phyloP scores from a whole-genome alignment of 495 filamentous ascomycete genomes.

The Lepidopterella palustris region DNA sequence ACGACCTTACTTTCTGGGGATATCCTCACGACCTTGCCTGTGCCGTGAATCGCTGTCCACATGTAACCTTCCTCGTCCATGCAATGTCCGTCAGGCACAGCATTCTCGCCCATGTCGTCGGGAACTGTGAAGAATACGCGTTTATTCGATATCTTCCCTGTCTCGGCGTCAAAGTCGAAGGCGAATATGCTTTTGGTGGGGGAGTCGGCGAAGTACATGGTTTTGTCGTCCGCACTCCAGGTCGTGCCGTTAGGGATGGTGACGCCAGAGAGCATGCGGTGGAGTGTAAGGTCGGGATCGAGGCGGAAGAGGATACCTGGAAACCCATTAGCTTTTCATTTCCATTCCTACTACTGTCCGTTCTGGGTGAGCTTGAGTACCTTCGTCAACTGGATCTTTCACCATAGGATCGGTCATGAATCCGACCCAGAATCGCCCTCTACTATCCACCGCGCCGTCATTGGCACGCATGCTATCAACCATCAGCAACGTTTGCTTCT shows the following conservation, averaged over 20 bases:
- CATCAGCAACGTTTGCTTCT: neutral
- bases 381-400: conserved; percentile 33
- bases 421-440: conserved; percentile 84
- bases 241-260: conserved; percentile 85
- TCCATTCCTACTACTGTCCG: neutral
- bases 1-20: conserved; percentile 34
- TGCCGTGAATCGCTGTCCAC: conserved; percentile 36
- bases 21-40: conserved; percentile 34
- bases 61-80: conserved; percentile 39
- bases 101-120: conserved; percentile 38
- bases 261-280: conserved; percentile 54
- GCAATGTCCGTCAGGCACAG: conserved; percentile 43
- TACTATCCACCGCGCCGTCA: conserved; percentile 74
- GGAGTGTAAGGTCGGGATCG: conserved; percentile 53
- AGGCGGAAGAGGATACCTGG: conserved; percentile 56
- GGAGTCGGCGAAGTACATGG: conserved; percentile 79
- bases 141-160: conserved; percentile 59
- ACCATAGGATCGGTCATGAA: conserved; percentile 66
- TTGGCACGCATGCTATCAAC: conserved; percentile 53
- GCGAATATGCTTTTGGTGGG: conserved; percentile 60
- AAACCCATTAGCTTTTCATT: neutral
- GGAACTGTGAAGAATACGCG: conserved; percentile 54
- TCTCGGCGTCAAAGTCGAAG: conserved; percentile 63
- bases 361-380: conserved; percentile 8
- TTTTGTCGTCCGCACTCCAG: conserved; percentile 60